These are phyloP conservation scores for Grifola frondosa DNA, from an alignment of 1,284 basidiomycete genomes.

Conservation along the genomic window DNA sequence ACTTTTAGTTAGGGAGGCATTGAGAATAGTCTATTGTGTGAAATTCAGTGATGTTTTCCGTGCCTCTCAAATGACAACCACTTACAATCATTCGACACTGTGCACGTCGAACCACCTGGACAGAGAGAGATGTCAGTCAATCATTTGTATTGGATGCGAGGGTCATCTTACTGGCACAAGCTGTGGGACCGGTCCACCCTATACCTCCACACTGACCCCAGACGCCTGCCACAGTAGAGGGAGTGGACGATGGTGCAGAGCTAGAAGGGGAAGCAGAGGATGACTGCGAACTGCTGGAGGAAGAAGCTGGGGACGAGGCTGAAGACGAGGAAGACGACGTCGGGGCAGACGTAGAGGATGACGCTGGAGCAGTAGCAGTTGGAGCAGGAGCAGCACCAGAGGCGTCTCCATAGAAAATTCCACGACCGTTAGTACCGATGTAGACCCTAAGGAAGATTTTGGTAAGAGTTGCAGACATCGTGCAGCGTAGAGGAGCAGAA, in stretches of 20 bases:
- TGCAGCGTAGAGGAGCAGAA: too few species aligned
- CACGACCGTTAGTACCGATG: slow-evolving; percentile 64
- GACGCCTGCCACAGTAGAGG: slow-evolving; percentile 20
- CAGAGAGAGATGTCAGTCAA: background rate
- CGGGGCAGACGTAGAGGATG: slow-evolving; percentile 12
- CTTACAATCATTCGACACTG: slow-evolving; percentile 42
- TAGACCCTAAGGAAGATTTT: slow-evolving; percentile 45
- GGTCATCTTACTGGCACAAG: slow-evolving; percentile 32
- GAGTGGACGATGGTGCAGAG: slow-evolving; percentile 26
- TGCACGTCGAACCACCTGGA: slow-evolving; percentile 40
- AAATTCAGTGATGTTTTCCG: too few species aligned
- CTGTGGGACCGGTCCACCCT: slow-evolving; percentile 46
- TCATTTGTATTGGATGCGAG: background rate
- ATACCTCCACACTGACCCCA: slow-evolving; percentile 51
- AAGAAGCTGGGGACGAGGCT: slow-evolving; percentile 13
- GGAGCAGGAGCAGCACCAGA: slow-evolving; percentile 40
- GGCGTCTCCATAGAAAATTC: slow-evolving; percentile 59
- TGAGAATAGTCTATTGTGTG: slow-evolving; percentile 50
- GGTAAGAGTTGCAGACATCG: too few species aligned
- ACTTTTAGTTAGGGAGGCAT: slow-evolving; percentile 38
- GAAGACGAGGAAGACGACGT: slow-evolving; percentile 27
- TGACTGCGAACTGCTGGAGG: slow-evolving; percentile 25
- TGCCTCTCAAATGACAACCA: slow-evolving; percentile 3
- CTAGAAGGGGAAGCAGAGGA: slow-evolving; percentile 19
- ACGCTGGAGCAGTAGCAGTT: slow-evolving; percentile 28